These are phyloP conservation scores for Medicago ruthenica DNA, from an alignment of 306 rosid species.

Conservation along the genomic window DNA sequence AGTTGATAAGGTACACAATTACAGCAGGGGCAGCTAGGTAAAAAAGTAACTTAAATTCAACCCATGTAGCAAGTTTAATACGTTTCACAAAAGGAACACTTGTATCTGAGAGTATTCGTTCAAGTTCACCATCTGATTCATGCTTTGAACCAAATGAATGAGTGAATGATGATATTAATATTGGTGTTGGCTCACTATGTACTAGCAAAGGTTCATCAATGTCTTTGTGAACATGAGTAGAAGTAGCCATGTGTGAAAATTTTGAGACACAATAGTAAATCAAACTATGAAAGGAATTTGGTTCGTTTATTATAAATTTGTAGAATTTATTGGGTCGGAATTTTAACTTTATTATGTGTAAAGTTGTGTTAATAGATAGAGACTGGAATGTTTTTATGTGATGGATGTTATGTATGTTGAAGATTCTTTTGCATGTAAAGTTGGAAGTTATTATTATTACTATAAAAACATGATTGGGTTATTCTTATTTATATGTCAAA, in stretches of 20 bases:
- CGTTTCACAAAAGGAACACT: conserved; percentile 40
- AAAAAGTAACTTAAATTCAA: conserved; percentile 59
- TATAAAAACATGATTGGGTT: too few relatives aligned
- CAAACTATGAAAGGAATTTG: background rate
- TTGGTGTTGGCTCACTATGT: background rate
- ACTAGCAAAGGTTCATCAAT: conserved; percentile 40
- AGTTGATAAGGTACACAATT: conserved; percentile 60
- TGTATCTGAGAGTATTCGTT: conserved; percentile 59
- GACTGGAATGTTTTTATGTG: background rate
- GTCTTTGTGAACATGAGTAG: background rate
- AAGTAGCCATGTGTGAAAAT: background rate
- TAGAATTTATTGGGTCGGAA: background rate
- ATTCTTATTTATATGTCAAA: too few relatives aligned
- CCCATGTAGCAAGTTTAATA: conserved; percentile 52
- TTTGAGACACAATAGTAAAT: background rate
- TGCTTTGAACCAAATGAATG: conserved; percentile 36
- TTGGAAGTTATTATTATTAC: too few relatives aligned
- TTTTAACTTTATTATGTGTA: background rate
- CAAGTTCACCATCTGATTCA: conserved; percentile 54
- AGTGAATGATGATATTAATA: conserved; percentile 1
- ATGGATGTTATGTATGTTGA: background rate
- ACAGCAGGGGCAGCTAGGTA: conserved; percentile 74
- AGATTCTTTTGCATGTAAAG: too few relatives aligned
- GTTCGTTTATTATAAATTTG: background rate
- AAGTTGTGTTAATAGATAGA: background rate